Base-by-base conservation (phyloP, 2,329 filamentous ascomycete species). In the Microsporum audouinii region DNA sequence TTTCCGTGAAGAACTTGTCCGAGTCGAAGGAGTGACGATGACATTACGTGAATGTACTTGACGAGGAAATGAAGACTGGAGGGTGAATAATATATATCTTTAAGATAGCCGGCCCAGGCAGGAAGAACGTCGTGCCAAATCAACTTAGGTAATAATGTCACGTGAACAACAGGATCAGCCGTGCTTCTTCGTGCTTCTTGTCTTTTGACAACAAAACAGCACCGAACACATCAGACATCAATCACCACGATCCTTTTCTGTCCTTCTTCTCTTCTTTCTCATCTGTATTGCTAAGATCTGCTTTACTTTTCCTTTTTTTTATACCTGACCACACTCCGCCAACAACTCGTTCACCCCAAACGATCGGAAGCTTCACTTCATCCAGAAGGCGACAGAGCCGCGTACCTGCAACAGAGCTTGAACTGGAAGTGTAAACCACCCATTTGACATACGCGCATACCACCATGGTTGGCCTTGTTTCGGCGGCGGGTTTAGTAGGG, bases 401-500 rank as follows among this genome's bases (percentile, higher is more conserved):
- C 55, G 55, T n/a, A 43, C 7, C 36, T 36, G 23, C 29, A 29
- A 43, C 55, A 29, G 33, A 38, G 55, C 55, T 43, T 36, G 10
- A 43, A 36, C 55, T 29, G 4, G 34, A 4, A 43, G 29, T 17
- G n/a, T 10, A 41, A 29, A 43, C 2, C 36, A 3, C 31, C 14
- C n/a, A 4, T 17, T 55, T 36, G n/a, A 17, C 33, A 38, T 2
- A n/a, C 5, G 39, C 39, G 39, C 12, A 23, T 14, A 23, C n/a
- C 71, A 79, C 70, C 63, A 99, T 97, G 94, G 89, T 94, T 73
- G 90, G 89, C 74, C 84, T 97, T 73, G 89, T 91, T 71, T 96
- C 92, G 68, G 94, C 94, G 67, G 92, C 89, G 67, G 94, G 94
- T 75, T 86, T 99, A 63, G 84, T 99, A 73, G 92, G 91, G 78